Conservation (phyloP, 2,329 filamentous ascomycete genomes). For the Nigrospora oryzae region DNA sequence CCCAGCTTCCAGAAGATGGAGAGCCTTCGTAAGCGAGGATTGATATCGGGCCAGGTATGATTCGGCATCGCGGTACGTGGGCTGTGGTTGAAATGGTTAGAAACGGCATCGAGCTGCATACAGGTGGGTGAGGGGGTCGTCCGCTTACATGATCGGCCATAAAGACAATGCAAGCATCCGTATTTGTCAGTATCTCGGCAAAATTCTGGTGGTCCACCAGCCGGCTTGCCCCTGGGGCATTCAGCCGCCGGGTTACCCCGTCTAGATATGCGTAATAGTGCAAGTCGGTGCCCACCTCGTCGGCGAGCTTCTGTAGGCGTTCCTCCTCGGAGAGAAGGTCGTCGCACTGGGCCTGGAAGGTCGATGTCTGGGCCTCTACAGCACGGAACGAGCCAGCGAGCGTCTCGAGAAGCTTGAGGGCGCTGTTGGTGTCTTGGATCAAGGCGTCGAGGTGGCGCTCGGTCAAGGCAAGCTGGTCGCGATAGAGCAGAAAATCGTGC, state of each 20-base stretch:
- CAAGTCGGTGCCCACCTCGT: conserved; percentile 82
- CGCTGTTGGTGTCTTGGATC: conserved; percentile 66
- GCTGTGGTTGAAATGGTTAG: conserved; percentile 31
- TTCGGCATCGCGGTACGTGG: conserved; percentile 78
- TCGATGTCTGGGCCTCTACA: conserved; percentile 85
- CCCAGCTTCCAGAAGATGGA: conserved; percentile 53
- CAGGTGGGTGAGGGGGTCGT: neutral
- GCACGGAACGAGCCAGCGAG: conserved; percentile 80
- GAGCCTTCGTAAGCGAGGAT: conserved; percentile 61
- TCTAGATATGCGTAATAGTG: conserved; percentile 93
- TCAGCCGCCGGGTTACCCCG: conserved; percentile 78
- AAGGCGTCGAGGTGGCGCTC: conserved; percentile 76
- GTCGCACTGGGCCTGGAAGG: conserved; percentile 88
- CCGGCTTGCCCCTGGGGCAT: conserved; percentile 81
- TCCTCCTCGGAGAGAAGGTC: conserved; percentile 76
- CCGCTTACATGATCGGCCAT: conserved; percentile 73
- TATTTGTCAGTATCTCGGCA: conserved; percentile 74
- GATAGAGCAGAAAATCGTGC: conserved; percentile 75
- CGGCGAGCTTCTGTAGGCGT: conserved; percentile 68
- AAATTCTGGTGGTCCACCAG: conserved; percentile 80
- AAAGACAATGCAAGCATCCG: conserved; percentile 87
- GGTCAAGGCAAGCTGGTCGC: conserved; percentile 72
- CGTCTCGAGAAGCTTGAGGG: conserved; percentile 66
- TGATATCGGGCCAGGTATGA: conserved; percentile 84
- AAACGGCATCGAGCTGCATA: neutral